Conservation (phyloP, 176 grass and related monocot species). For the Alopecurus myosuroides region DNA sequence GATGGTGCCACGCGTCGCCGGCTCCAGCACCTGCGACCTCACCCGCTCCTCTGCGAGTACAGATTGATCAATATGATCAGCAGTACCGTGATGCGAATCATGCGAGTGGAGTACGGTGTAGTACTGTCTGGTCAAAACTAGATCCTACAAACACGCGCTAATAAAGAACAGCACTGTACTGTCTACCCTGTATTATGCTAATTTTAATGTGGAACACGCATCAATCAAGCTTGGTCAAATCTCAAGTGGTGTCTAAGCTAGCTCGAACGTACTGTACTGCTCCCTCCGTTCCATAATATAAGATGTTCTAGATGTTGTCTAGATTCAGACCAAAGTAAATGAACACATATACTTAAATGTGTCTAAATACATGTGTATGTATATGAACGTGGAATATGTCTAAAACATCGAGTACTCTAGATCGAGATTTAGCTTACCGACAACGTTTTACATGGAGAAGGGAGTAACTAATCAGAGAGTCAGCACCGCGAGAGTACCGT, state of each 20-base stretch:
- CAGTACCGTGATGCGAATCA: not conserved
- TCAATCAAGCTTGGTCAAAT: not conserved
- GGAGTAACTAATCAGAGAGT: not conserved
- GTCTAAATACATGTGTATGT: no score
- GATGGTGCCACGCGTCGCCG: slow-evolving; percentile 54
- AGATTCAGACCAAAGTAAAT: no score
- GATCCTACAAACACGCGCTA: not conserved
- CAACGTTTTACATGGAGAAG: not conserved
- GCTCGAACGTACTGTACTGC: no score
- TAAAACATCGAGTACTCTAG: no score
- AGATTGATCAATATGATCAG: not conserved
- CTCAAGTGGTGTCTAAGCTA: not conserved
- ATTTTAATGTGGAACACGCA: not conserved
- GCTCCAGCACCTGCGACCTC: slow-evolving; percentile 48
- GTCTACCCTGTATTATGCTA: no score
- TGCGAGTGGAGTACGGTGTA: not conserved
- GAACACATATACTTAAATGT: no score
- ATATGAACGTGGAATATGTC: no score
- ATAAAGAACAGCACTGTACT: no score
- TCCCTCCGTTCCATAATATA: no score
- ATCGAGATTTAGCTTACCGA: not conserved
- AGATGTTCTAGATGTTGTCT: no score
- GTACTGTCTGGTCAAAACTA: not conserved
- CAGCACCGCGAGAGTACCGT: not conserved
- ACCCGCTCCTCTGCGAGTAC: slow-evolving; percentile 56